Evolutionary conservation across 805 yeast genomes (phyloP).

Genomic region (Candida railenensis): DNA sequence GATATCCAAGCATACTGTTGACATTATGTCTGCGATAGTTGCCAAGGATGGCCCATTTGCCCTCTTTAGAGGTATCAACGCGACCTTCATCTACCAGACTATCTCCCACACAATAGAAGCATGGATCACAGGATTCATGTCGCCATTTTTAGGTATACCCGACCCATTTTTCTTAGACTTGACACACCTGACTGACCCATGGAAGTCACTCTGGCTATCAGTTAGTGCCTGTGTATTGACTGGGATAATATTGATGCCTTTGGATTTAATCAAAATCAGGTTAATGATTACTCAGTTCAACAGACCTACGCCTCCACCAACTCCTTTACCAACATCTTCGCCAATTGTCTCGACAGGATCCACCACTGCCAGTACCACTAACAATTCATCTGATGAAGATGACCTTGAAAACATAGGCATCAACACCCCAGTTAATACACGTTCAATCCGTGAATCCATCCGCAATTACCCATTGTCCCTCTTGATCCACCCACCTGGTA

Average conservation of each 20-base stretch:
- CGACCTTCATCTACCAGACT: conserved; percentile 76
- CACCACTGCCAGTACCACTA: not conserved
- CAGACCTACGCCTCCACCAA: conserved; percentile 12
- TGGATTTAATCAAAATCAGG: conserved; percentile 77
- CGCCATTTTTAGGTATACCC: conserved; percentile 79
- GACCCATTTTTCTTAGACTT: conserved; percentile 86
- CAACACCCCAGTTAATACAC: conserved; percentile 22
- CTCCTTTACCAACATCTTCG: not conserved
- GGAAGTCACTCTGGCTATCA: conserved; percentile 63
- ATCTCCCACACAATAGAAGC: conserved; percentile 77
- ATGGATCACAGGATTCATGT: conserved; percentile 86
- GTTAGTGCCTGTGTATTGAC: conserved; percentile 72
- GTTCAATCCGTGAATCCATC: conserved; percentile 75
- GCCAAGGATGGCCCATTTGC: conserved; percentile 74
- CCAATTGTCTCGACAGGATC: not conserved
- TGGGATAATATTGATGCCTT: conserved; percentile 71
- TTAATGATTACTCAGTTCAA: conserved; percentile 69
- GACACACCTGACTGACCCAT: conserved; percentile 75
- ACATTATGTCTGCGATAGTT: conserved; percentile 60
- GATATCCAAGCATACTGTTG: conserved; percentile 58
- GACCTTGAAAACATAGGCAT: not conserved
- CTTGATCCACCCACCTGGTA: conserved; percentile 56
- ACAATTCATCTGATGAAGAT: conserved; percentile 1
- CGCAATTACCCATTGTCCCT: conserved; percentile 54
- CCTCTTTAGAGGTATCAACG: conserved; percentile 70